phyloP scores from a whole-genome alignment of 768 basidiomycete species.

The Glaciozyma antarctica region DNA sequence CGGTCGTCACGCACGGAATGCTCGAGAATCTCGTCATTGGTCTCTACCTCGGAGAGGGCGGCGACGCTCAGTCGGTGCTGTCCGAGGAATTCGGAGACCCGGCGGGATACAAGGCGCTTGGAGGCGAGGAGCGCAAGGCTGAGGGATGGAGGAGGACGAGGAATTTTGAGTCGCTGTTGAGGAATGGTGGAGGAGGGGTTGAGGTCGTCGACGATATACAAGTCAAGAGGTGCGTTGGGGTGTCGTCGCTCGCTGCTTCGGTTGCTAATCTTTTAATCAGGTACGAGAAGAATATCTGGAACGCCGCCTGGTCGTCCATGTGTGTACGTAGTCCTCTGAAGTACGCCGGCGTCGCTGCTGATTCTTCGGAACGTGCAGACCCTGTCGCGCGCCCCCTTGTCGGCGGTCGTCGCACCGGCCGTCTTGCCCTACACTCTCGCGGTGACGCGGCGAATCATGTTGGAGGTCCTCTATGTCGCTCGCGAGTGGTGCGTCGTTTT shows the following conservation, averaged over 20 bases:
- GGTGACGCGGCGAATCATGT: conserved; percentile 15
- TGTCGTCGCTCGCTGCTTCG: not conserved
- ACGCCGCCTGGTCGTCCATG: not conserved
- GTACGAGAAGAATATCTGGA: conserved; percentile 21
- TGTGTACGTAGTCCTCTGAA: not conserved
- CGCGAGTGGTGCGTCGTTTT: conserved; percentile 7
- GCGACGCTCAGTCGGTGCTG: not conserved
- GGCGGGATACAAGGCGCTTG: conserved; percentile 11
- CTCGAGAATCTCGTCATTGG: conserved; percentile 29
- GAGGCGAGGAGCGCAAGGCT: conserved; percentile 6
- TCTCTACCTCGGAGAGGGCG: conserved; percentile 25
- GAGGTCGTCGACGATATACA: conserved; percentile 19
- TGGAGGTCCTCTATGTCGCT: conserved; percentile 29
- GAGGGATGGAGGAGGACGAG: conserved; percentile 13
- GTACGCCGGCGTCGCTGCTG: not conserved
- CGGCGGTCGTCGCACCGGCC: conserved; percentile 8
- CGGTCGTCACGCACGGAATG: conserved; percentile 20
- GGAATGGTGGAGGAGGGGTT: conserved; percentile 17
- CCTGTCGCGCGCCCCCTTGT: conserved; percentile 21
- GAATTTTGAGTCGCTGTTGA: conserved; percentile 19
- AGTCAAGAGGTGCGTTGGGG: conserved; percentile 1
- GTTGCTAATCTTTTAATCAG: not conserved
- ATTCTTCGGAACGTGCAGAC: not conserved
- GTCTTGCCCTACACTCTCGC: conserved; percentile 27
- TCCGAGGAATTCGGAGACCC: conserved; percentile 14